Conservation (phyloP, 345 rosid species). For the Aurinia saxatilis region DNA sequence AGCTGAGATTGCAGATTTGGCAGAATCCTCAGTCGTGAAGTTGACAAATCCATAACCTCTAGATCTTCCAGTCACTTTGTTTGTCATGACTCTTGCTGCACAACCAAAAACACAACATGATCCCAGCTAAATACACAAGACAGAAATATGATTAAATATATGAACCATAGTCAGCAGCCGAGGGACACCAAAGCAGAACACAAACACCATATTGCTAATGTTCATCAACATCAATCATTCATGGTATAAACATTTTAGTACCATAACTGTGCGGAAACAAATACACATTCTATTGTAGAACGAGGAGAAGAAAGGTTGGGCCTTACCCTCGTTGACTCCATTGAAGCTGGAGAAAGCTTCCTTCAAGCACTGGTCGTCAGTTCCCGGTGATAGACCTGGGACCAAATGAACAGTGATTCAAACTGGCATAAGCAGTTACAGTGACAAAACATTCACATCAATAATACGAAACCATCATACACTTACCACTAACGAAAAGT, state of each 20-base stretch:
- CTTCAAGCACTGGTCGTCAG: slow-evolving; percentile 37
- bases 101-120: background rate
- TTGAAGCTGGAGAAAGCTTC: slow-evolving; percentile 45
- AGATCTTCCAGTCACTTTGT: slow-evolving; percentile 61
- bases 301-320: background rate
- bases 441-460: background rate
- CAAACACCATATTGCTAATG: background rate
- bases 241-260: background rate
- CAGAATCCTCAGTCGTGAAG: slow-evolving; percentile 39
- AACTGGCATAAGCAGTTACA: background rate
- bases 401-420: background rate
- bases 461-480: background rate
- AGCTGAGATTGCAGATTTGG: slow-evolving; percentile 49
- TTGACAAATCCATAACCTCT: slow-evolving; percentile 69
- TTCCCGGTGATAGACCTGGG: slow-evolving; percentile 37
- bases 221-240: background rate
- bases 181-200: background rate
- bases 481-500: slow-evolving; percentile 74
- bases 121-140: background rate
- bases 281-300: no score
- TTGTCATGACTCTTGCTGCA: slow-evolving; percentile 52
- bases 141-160: background rate
- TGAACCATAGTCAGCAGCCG: background rate
- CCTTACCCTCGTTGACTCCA: slow-evolving; percentile 43
- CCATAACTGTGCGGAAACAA: background rate